Evolutionary conservation across 2,329 filamentous ascomycete species (phyloP), one percentile per base, ranked within the genome.

Genomic region (Rutstroemia sp.): DNA sequence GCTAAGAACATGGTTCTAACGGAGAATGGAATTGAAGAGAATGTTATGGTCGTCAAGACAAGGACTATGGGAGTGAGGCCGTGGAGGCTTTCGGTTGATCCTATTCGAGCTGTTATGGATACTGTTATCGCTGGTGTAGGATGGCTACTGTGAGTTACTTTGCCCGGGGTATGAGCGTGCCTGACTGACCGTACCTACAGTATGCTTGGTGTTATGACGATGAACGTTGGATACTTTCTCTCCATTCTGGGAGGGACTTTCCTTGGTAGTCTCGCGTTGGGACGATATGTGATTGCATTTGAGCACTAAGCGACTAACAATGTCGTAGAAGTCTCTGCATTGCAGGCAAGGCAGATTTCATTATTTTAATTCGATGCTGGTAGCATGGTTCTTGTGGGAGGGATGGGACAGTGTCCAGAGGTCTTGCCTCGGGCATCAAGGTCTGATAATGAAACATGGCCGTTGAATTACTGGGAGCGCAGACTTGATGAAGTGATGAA

Each of bases 201-300:
- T 58, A 96, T 96, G 91, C 75, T 96, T 73, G 89, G 88, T 14
- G 87, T 95, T 68, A 96, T 94, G 89, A 92, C 88, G 1, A 83
- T 89, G 75, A 94, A 94, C 65, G 80, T 92, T 16, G 89, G 89
- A 12, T 94, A 94, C 69, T 92, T 92, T 70, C 72, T 90, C 54
- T 91, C 88, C 0, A 79, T 92, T n/a, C 77, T 95, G 10, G 86
- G 77, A 4, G 87, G 87, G 14, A 81, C 87, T 1, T 96, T 97
- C 67, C 68, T 95, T n/a, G 92, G 92, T 23, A 94, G 94, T 69
- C 73, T 97, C 7, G 60, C 61, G 14, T 51, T 70, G n/a, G 68
- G 68, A 25, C 60, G 68, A 48, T 70, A 68, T 49, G 58, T 57
- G 16, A 59, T 55, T 30, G 34, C 53, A 9, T 57, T 48, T 38